Percentiles rank a stretch among this genome's conserved stretches.
Conservation (phyloP, 148 eudicot species). For the Diospyros lotus region DNA sequence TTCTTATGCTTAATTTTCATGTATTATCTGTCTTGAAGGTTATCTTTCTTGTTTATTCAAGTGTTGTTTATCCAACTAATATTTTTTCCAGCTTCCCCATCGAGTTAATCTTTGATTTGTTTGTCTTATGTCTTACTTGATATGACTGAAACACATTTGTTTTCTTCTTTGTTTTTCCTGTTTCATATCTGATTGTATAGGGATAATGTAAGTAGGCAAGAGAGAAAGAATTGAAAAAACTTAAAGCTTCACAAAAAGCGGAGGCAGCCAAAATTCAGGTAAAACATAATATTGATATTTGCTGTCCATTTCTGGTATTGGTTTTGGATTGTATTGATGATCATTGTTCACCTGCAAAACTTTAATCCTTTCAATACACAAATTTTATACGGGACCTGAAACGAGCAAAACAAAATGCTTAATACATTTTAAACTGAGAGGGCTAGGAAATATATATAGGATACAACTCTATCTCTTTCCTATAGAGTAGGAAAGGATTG, state of each 20-base stretch:
- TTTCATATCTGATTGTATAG: neutral
- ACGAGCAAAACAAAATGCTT: too few relatives aligned
- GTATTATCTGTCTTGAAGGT: neutral
- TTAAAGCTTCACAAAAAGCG: constrained; percentile 78
- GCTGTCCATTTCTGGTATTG: neutral
- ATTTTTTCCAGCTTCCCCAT: neutral
- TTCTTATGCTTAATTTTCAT: neutral
- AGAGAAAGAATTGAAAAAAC: constrained; percentile 71
- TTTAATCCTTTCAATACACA: neutral
- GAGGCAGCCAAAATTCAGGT: constrained; percentile 71
- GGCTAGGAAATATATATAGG: too few relatives aligned
- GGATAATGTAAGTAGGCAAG: constrained; percentile 38
- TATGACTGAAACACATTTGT: neutral
- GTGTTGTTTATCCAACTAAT: neutral
- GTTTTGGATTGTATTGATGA: neutral
- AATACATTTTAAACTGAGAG: too few relatives aligned
- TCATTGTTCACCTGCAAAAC: neutral
- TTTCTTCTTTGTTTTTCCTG: neutral
- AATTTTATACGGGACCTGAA: too few relatives aligned
- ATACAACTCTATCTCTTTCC: too few relatives aligned
- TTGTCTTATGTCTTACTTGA: neutral
- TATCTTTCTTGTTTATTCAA: neutral
- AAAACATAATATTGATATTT: neutral
- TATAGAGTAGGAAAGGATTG: too few relatives aligned
- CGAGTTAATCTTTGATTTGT: neutral